phyloP scores from a whole-genome alignment of 1,139 yeast genomes.

The Geotrichum cucujoidarum region DNA sequence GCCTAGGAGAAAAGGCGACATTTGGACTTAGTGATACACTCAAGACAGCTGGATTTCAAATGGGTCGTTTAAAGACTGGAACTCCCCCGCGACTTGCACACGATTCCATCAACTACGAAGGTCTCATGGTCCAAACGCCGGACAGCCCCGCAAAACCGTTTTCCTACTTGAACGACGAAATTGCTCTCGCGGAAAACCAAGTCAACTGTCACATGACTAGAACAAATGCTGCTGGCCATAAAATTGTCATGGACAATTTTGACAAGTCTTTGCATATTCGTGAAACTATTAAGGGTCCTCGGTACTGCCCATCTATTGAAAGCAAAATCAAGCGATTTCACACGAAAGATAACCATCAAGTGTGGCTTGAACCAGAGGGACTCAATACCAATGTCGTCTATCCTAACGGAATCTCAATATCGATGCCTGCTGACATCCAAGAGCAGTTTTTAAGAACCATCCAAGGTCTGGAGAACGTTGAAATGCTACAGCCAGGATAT shows the following conservation, averaged over 20 bases:
- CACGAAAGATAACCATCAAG: conserved; percentile 66
- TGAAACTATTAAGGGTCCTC: conserved; percentile 93
- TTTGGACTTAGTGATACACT: conserved; percentile 82
- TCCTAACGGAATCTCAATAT: conserved; percentile 94
- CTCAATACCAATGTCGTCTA: conserved; percentile 76
- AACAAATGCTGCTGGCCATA: conserved; percentile 73
- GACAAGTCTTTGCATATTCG: conserved; percentile 83
- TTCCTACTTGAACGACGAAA: conserved; percentile 72
- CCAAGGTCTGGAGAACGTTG: conserved; percentile 84
- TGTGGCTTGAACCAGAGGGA: conserved; percentile 98
- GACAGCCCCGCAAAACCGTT: conserved; percentile 84
- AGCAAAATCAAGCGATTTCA: conserved; percentile 79
- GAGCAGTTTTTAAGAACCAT: conserved; percentile 65
- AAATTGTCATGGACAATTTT: conserved; percentile 61
- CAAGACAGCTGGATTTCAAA: conserved; percentile 65
- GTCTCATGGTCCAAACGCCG: conserved; percentile 63
- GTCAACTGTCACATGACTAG: conserved; percentile 69
- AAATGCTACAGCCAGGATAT: conserved; percentile 90
- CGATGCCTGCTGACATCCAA: conserved; percentile 95
- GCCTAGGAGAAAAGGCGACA: conserved; percentile 90
- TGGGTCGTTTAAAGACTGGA: conserved; percentile 93
- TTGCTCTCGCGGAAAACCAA: conserved; percentile 49
- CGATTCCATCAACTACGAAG: conserved; percentile 60
- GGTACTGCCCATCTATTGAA: conserved; percentile 96
- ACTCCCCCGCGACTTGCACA: conserved; percentile 88